phyloP scores from a whole-genome alignment of 768 basidiomycete genomes.

The Suillus weaverae region DNA sequence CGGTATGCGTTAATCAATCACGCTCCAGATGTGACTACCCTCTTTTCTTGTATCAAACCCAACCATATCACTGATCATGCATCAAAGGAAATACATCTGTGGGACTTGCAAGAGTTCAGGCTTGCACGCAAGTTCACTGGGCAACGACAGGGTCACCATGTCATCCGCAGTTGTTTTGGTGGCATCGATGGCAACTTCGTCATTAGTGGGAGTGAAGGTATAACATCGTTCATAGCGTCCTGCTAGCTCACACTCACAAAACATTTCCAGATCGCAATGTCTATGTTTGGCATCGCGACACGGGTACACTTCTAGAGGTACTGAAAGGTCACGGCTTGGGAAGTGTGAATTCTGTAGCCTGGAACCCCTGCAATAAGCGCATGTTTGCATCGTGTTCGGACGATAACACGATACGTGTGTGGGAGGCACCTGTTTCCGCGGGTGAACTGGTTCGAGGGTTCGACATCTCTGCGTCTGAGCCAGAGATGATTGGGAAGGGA shows the following conservation, averaged over 20 bases:
- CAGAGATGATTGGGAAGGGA: slow-evolving; percentile 49
- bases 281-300: slow-evolving; percentile 94
- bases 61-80: slow-evolving; percentile 10
- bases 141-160: slow-evolving; percentile 78
- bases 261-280: slow-evolving; percentile 75
- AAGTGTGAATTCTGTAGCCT: slow-evolving; percentile 93
- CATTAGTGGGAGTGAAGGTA: slow-evolving; percentile 94
- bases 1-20: slow-evolving; percentile 85
- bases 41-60: background rate
- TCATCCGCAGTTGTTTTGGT: slow-evolving; percentile 93
- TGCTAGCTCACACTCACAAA: slow-evolving; percentile 11
- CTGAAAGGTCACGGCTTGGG: slow-evolving; percentile 85
- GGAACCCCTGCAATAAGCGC: slow-evolving; percentile 86
- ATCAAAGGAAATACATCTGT: slow-evolving; percentile 82
- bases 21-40: slow-evolving; percentile 72
- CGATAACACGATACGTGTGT: slow-evolving; percentile 87
- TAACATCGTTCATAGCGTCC: slow-evolving; percentile 17
- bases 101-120: slow-evolving; percentile 72
- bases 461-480: slow-evolving; percentile 20
- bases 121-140: slow-evolving; percentile 82
- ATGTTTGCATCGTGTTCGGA: slow-evolving; percentile 98
- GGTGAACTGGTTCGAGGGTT: slow-evolving; percentile 16
- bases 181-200: slow-evolving; percentile 87
- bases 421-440: slow-evolving; percentile 53
- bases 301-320: slow-evolving; percentile 80